A percentile compares a stretch with the other conserved stretches of the same genome.
phyloP scores from a whole-genome alignment of 306 rosid species.

The Hippophae gyantsensis region DNA sequence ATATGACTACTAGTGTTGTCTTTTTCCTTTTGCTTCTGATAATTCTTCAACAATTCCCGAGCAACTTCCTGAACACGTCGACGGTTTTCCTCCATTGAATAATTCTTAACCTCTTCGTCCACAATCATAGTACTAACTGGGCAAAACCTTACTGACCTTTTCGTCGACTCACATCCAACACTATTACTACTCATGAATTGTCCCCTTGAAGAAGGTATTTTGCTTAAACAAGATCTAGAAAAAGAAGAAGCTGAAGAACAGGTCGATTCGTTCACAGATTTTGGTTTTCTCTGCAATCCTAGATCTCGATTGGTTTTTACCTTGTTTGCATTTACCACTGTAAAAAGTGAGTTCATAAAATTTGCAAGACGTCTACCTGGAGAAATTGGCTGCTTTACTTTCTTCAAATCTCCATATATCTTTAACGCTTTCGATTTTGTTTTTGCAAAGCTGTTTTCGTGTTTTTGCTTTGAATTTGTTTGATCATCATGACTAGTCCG shows the following conservation, averaged over 20 bases:
- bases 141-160: slow-evolving; percentile 79
- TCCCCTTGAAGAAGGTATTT: slow-evolving; percentile 64
- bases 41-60: slow-evolving; percentile 44
- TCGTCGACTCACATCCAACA: slow-evolving; percentile 16
- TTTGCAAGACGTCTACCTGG: slow-evolving; percentile 77
- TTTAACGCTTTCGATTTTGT: slow-evolving; percentile 69
- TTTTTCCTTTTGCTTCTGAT: slow-evolving; percentile 34
- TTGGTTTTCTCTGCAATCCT: slow-evolving; percentile 19
- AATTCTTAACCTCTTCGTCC: slow-evolving; percentile 31
- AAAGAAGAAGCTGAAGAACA: slow-evolving; percentile 87
- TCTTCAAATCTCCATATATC: slow-evolving; percentile 77
- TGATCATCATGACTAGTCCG: slow-evolving; percentile 30
- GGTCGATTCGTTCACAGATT: slow-evolving; percentile 31
- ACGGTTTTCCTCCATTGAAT: slow-evolving; percentile 41
- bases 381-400: slow-evolving; percentile 75
- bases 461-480: slow-evolving; percentile 33
- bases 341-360: slow-evolving; percentile 83
- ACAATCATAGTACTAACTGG: slow-evolving; percentile 68
- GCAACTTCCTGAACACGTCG: slow-evolving; percentile 53
- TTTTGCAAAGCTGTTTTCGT: slow-evolving; percentile 52
- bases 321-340: slow-evolving; percentile 48
- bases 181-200: slow-evolving; percentile 22
- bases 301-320: slow-evolving; percentile 26
- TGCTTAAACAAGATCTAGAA: slow-evolving; percentile 84
- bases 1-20: slow-evolving; percentile 21